Evolutionary conservation across 208 protist genomes (phyloP).

Genomic region (Zelonia costaricensis): DNA sequence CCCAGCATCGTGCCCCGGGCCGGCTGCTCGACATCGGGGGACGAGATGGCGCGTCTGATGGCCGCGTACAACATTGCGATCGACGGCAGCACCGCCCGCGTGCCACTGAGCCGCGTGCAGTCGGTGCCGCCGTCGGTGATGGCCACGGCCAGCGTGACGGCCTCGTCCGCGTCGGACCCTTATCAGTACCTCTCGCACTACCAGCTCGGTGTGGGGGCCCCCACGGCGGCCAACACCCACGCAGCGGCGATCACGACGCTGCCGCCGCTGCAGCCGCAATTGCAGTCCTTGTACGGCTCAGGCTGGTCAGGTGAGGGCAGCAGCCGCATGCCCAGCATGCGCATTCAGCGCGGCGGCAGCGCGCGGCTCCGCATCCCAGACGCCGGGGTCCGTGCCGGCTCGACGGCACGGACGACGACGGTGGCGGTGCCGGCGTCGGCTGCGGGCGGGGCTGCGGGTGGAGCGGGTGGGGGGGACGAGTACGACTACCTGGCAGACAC

Average conservation of each 20-base stretch:
- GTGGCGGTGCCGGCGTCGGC: not conserved
- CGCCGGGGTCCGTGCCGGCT: not conserved
- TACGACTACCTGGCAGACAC: constrained; percentile 26
- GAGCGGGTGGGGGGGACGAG: not conserved
- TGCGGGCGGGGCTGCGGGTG: not conserved
- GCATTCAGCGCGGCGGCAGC: not conserved
- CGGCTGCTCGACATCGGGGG: not conserved
- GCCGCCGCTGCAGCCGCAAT: constrained; percentile 7
- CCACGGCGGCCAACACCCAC: not conserved
- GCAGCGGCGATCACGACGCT: not conserved
- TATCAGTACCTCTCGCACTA: constrained; percentile 16
- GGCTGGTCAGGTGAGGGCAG: not conserved
- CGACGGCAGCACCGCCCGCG: not conserved
- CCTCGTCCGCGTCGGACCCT: no score
- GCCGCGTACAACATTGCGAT: constrained; percentile 7
- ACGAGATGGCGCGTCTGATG: not conserved
- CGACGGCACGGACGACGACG: not conserved
- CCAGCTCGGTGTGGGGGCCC: not conserved
- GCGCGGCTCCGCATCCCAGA: constrained; percentile 1
- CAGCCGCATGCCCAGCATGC: not conserved
- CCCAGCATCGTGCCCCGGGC: constrained; percentile 5
- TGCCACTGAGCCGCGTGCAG: not conserved
- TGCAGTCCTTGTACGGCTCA: constrained; percentile 7
- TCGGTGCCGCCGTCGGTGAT: constrained; percentile 1
- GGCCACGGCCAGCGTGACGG: no score